Evolutionary conservation across 345 rosid genomes (phyloP), one percentile per base, ranked within the genome.

Genomic region (Gossypium stocksii): DNA sequence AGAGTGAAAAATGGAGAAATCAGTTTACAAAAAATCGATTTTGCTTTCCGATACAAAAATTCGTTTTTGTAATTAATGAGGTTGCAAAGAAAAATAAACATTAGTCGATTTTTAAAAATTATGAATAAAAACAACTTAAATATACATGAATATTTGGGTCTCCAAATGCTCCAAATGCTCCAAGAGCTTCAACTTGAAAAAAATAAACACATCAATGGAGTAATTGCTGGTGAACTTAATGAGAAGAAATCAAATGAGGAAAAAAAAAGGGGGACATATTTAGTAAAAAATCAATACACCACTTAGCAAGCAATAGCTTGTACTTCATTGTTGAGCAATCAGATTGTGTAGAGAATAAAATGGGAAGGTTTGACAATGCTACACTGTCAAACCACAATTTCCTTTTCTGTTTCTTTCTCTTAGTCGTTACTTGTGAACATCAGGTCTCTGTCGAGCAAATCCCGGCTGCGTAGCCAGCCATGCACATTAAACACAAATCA

Each of bases 391-490:
- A 51, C 8, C 60, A 51, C 46, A 20, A 3, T 23, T 73, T 56
- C 17, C 20, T n/a, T 10, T 48, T 41, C 14, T 34, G 4, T 59
- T 60, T 71, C 38, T 41, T 56, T 56, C 41, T 27, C 57, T 61
- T 59, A 34, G 38, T 75, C 53, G 71, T 78, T 76, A 74, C 84
- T 80, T 84, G 74, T 67, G 53, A 43, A 69, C 71, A 51, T 82
- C 66, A 14, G 87, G 84, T 72, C 76, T 87, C 72, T 87, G 91
- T 59, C 95, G 93, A 79, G 97, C 85, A 73, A 93, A 90, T 63
- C 98, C 98, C 5, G 97, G 98, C 98, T 93, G 92, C 74, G 77
- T 44, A 74, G 82, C 80, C 10, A 75, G 77, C 66, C 59, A 72
- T 72, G 75, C 19, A 56, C 20, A 73, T 65, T 67, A 79, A 78